These are phyloP conservation scores for Alternaria sp. DNA, from an alignment of 2,329 filamentous ascomycete species.

Conservation along the genomic window DNA sequence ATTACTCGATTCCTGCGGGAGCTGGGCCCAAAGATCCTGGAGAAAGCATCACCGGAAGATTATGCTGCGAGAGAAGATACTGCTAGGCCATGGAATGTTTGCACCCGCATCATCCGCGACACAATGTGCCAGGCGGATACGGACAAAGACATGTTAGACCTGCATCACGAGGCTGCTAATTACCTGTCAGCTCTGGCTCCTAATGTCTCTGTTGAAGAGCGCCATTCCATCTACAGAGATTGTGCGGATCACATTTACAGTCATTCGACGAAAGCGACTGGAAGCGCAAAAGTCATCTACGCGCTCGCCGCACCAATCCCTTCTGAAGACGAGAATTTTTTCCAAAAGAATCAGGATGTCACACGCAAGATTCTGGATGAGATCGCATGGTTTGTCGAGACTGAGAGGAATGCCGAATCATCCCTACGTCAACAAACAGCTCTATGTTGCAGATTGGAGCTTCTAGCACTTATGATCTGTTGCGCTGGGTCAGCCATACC, in stretches of 20 bases:
- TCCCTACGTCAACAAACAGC: constrained; percentile 23
- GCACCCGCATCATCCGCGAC: constrained; percentile 73
- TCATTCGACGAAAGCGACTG: constrained; percentile 69
- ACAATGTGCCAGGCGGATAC: constrained; percentile 64
- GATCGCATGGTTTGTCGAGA: constrained; percentile 43
- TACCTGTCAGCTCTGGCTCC: constrained; percentile 67
- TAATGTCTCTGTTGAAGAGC: constrained; percentile 64
- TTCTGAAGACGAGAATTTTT: constrained; percentile 27
- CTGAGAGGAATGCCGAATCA: constrained; percentile 21
- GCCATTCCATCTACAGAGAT: constrained; percentile 66
- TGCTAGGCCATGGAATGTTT: constrained; percentile 60
- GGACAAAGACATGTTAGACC: constrained; percentile 64
- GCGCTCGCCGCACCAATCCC: constrained; percentile 30
- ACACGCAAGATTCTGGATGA: constrained; percentile 47
- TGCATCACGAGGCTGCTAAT: constrained; percentile 68
- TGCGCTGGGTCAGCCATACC: constrained; percentile 68
- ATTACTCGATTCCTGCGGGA: constrained; percentile 41
- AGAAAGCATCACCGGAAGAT: constrained; percentile 14
- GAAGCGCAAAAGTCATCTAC: constrained; percentile 70
- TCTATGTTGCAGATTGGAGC: constrained; percentile 56
- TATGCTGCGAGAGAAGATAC: constrained; percentile 21
- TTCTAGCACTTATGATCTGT: constrained; percentile 64
- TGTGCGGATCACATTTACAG: constrained; percentile 73
- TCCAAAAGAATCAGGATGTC: constrained; percentile 34
- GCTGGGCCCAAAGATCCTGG: constrained; percentile 27